A percentile compares a stretch with the other conserved stretches of the same genome.
phyloP scores from a whole-genome alignment of 2,329 filamentous ascomycete genomes.

The Monilinia polystroma region DNA sequence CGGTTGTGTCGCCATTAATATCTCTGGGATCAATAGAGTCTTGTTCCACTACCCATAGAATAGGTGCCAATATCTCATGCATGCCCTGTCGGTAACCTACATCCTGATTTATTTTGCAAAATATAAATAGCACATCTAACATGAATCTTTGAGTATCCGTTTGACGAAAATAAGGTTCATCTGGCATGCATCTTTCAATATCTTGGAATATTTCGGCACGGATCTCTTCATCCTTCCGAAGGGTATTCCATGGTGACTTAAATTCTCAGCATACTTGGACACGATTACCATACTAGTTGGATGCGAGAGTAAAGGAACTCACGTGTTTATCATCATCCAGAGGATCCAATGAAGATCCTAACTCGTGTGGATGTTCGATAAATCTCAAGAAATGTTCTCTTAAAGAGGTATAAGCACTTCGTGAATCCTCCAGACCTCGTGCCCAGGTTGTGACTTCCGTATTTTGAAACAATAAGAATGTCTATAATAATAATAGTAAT shows the following conservation, averaged over 20 bases:
- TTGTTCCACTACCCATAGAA: constrained; percentile 78
- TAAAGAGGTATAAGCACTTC: constrained; percentile 71
- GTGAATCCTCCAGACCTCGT: constrained; percentile 62
- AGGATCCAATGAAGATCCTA: constrained; percentile 75
- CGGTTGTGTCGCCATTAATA: constrained; percentile 40
- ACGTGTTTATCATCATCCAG: constrained; percentile 74
- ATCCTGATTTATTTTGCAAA: constrained; percentile 86
- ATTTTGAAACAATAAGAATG: constrained; percentile 75
- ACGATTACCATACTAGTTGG: background rate
- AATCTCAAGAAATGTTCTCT: constrained; percentile 75
- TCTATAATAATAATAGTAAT: constrained; percentile 46
- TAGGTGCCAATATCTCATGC: constrained; percentile 91
- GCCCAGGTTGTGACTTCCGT: constrained; percentile 67
- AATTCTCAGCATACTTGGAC: constrained; percentile 45
- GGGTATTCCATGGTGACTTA: constrained; percentile 88
- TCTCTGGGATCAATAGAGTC: constrained; percentile 64
- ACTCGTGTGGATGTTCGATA: constrained; percentile 79
- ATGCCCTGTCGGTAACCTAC: constrained; percentile 95
- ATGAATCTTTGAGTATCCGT: constrained; percentile 76
- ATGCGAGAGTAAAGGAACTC: constrained; percentile 31
- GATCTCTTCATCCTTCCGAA: constrained; percentile 79
- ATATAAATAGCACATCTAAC: constrained; percentile 87
- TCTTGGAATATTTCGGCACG: constrained; percentile 91
- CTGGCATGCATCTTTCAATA: constrained; percentile 85
- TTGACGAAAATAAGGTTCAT: constrained; percentile 86